Conservation (phyloP, 352 stramenopile species). For the Phytophthora meadii region DNA sequence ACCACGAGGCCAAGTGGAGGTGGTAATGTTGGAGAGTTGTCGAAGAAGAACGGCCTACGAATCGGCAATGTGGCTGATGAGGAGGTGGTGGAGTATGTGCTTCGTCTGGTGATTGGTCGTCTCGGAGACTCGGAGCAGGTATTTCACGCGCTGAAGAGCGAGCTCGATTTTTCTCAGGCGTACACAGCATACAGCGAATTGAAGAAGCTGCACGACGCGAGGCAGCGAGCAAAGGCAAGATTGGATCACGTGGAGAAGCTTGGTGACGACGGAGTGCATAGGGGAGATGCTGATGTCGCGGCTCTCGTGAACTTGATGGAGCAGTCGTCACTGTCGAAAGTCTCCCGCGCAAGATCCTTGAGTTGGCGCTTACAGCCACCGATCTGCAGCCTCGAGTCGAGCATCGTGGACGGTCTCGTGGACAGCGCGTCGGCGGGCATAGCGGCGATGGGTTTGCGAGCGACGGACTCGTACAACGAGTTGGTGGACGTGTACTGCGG, state of each 20-base stretch:
- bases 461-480: conserved; percentile 66
- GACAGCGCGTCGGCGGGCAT: conserved; percentile 17
- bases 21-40: conserved; percentile 35
- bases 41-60: conserved; percentile 25
- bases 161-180: conserved; percentile 40
- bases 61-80: conserved; percentile 37
- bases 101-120: conserved; percentile 43
- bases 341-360: conserved; percentile 12
- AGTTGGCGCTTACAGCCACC: conserved; percentile 51
- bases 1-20: conserved; percentile 42
- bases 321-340: conserved; percentile 21
- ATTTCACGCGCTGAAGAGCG: conserved; percentile 43
- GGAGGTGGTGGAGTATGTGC: conserved; percentile 50
- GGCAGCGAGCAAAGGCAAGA: conserved; percentile 10
- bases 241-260: conserved; percentile 23
- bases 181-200: conserved; percentile 50
- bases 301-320: conserved; percentile 33
- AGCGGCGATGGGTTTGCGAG: conserved; percentile 46
- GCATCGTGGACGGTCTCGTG: conserved; percentile 37
- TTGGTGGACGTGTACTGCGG: conserved; percentile 85
- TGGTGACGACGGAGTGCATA: conserved; percentile 1
- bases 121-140: conserved; percentile 43
- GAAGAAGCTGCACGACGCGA: conserved; percentile 38
- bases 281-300: conserved; percentile 11
- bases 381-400: conserved; percentile 64